Base-by-base conservation (phyloP, 2,329 filamentous ascomycete genomes). In the Proliferodiscus dingleyae region DNA sequence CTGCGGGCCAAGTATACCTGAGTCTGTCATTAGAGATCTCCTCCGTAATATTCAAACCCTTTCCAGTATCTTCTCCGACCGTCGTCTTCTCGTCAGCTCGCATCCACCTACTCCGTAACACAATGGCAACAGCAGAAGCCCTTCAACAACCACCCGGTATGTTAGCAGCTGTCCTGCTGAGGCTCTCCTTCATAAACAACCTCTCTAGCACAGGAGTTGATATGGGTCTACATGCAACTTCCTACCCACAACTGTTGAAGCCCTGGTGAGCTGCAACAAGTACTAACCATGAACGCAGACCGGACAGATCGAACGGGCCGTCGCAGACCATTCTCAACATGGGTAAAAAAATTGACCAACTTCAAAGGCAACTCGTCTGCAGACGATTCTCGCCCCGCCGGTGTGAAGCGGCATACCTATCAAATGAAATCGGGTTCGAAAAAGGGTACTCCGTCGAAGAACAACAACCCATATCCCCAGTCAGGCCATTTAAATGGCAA, bases 261-360 rank as follows among this genome's bases (percentile, higher is more conserved):
- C n/a, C n/a, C n/a, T n/a, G n/a, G n/a, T n/a, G n/a, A n/a, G n/a
- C n/a, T n/a, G n/a, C n/a, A 29, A 38, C 16, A 30, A 18, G 30
- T 49, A 47, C 53, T 60, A 34, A 60, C 46, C 59, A 63, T 68
- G 52, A 57, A 16, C n/a, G 32, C 68, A 89, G 85, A 89, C 66
- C 79, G 81, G 56, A 74, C 82, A 56, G 71, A 71, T 55, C 70
- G 76, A 55, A 56, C 68, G 61, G 78, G 78, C 26, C 85, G 89
- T 55, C 84, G 89, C 58, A 82, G 87, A 53, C 91, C 90, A 19
- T 97, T 97, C 64, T 80, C 90, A 37, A 87, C 83, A 56, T 94
- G 91, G 86, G 89, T 98, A 73, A 95, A 90, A 74, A 90, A 90
- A 62, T 79, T 97, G 46, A 83, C 89, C 51, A 91, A 85, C 65